Evolutionary conservation across 106 monocot genomes (phyloP).

Genomic region (Narthecium ossifragum): DNA sequence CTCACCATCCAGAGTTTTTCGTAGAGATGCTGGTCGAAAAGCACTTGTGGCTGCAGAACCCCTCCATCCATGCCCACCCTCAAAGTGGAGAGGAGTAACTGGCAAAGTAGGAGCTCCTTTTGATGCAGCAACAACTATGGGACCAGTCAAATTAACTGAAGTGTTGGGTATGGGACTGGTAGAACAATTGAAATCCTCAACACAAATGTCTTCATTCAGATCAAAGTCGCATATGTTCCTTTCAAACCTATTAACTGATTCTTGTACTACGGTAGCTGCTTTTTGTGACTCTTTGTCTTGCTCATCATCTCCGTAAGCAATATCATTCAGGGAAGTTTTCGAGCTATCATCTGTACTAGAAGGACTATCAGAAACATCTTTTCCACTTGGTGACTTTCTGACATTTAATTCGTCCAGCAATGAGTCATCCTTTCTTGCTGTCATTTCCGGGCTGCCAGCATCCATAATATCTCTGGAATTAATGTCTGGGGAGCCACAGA

Average conservation of each 20-base stretch:
- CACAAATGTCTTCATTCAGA: slow-evolving; percentile 56
- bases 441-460: slow-evolving; percentile 6
- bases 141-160: slow-evolving; percentile 35
- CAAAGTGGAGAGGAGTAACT: slow-evolving; percentile 44
- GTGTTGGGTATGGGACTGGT: slow-evolving; percentile 4
- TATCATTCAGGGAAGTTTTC: slow-evolving; percentile 9
- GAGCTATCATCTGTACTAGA: slow-evolving; percentile 17
- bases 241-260: slow-evolving; percentile 8
- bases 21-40: slow-evolving; percentile 65
- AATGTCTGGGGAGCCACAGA: slow-evolving; percentile 48
- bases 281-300: slow-evolving; percentile 12
- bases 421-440: slow-evolving; percentile 11
- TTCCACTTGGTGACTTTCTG: slow-evolving; percentile 6
- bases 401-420: slow-evolving; percentile 6
- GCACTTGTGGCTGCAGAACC: slow-evolving; percentile 91
- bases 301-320: slow-evolving; percentile 12
- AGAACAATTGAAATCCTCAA: slow-evolving; percentile 27
- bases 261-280: slow-evolving; percentile 2
- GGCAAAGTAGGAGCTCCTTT: slow-evolving; percentile 48
- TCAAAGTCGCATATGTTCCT: slow-evolving; percentile 38
- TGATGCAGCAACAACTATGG: slow-evolving; percentile 58
- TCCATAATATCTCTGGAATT: slow-evolving; percentile 18
- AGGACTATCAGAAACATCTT: slow-evolving; percentile 23
- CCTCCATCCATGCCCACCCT: slow-evolving; percentile 69
- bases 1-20: slow-evolving; percentile 41